Conservation (phyloP, 2,329 filamentous ascomycete species). For the Fusarium xylarioides region DNA sequence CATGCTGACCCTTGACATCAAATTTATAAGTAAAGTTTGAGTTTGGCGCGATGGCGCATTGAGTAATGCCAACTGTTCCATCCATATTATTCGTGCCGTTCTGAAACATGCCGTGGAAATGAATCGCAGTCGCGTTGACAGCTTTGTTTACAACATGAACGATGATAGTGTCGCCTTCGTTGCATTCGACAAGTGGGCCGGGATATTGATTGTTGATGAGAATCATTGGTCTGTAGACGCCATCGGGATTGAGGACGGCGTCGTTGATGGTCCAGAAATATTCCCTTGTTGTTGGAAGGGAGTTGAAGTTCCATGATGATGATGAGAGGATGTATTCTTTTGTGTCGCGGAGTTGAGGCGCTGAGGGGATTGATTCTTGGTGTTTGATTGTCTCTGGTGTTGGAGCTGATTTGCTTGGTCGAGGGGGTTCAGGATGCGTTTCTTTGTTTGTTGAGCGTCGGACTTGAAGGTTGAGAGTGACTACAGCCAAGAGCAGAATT, state of each 20-base stretch:
- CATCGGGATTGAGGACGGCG: constrained; percentile 68
- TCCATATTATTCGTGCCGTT: constrained; percentile 81
- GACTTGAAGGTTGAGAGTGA: constrained; percentile 29
- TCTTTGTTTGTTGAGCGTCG: neutral
- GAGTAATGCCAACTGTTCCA: constrained; percentile 72
- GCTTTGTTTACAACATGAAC: constrained; percentile 75
- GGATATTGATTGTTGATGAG: constrained; percentile 81
- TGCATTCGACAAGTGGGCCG: constrained; percentile 75
- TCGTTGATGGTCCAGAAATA: constrained; percentile 70
- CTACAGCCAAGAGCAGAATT: constrained; percentile 31
- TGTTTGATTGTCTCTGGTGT: constrained; percentile 24
- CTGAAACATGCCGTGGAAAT: constrained; percentile 83
- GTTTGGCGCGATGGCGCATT: constrained; percentile 72
- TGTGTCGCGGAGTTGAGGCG: constrained; percentile 44
- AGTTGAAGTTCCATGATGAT: constrained; percentile 62
- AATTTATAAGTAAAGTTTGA: constrained; percentile 74
- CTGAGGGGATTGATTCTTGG: constrained; percentile 36
- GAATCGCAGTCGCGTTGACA: constrained; percentile 71
- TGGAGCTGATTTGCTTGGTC: neutral
- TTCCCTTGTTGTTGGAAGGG: constrained; percentile 60
- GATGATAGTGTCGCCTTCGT: constrained; percentile 76
- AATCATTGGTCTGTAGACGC: constrained; percentile 66
- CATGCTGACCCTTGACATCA: constrained; percentile 61
- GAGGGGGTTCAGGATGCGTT: neutral
- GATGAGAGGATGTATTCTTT: constrained; percentile 66